Conservation (phyloP, 73 alveolate genomes). For the Effrenium voratum region DNA sequence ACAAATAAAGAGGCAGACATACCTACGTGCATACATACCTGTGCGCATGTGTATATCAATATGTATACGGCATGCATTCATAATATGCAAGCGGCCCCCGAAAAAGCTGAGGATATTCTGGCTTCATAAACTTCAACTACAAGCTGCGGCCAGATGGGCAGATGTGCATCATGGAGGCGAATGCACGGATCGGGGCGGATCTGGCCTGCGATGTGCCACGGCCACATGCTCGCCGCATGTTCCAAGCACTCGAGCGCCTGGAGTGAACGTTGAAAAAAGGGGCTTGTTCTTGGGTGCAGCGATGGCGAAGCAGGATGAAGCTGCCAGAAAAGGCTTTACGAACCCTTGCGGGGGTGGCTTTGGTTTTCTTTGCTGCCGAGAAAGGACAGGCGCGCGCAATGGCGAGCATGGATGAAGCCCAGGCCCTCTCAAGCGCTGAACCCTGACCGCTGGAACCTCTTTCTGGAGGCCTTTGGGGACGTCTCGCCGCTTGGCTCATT, state of each 20-base stretch:
- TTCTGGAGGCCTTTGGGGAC: constrained; percentile 58
- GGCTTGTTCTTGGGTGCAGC: no score
- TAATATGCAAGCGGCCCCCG: no score
- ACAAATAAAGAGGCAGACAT: no score
- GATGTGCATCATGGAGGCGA: constrained; percentile 80
- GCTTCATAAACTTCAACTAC: constrained; percentile 85
- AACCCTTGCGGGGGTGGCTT: no score
- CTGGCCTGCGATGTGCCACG: constrained; percentile 58
- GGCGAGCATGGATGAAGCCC: no score
- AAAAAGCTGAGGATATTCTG: constrained; percentile 13
- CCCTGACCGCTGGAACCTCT: constrained; percentile 79
- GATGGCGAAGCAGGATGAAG: no score
- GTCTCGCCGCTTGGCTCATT: constrained; percentile 35
- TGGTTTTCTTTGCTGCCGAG: no score
- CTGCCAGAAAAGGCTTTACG: no score
- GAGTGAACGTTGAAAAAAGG: background rate
- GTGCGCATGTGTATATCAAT: no score
- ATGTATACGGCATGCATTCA: no score
- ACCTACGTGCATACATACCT: no score
- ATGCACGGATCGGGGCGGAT: background rate
- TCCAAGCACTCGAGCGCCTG: constrained; percentile 34
- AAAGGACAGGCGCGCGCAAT: no score
- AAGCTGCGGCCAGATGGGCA: constrained; percentile 48
- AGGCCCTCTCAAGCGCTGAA: background rate
- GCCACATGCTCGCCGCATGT: constrained; percentile 58